Evolutionary conservation across 2,329 filamentous ascomycete species (phyloP).

Genomic region (Ceratocystis papillata): DNA sequence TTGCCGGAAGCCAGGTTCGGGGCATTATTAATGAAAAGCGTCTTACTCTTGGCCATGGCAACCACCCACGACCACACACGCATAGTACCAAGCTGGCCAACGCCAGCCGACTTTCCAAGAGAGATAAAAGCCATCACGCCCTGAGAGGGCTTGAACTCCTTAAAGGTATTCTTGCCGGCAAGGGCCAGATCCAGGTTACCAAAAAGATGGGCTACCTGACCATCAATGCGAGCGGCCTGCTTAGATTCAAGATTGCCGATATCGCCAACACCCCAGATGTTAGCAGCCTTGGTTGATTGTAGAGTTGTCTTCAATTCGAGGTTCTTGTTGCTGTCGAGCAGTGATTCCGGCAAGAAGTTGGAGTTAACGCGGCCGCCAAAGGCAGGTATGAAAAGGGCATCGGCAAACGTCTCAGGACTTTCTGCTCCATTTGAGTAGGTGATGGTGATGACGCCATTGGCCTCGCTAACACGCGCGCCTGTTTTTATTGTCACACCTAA

Average conservation of each 20-base stretch:
- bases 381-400: slow-evolving; percentile 39
- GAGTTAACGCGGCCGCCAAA: slow-evolving; percentile 39
- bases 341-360: slow-evolving; percentile 33
- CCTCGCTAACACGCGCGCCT: slow-evolving; percentile 33
- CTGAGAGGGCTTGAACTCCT: slow-evolving; percentile 29
- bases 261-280: slow-evolving; percentile 40
- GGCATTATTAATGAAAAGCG: slow-evolving; percentile 33
- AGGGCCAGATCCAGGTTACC: slow-evolving; percentile 31
- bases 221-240: slow-evolving; percentile 28
- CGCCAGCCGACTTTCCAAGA: slow-evolving; percentile 34
- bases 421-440: slow-evolving; percentile 19
- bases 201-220: slow-evolving; percentile 31
- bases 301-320: slow-evolving; percentile 34
- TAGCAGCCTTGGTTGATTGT: slow-evolving; percentile 29
- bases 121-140: slow-evolving; percentile 33
- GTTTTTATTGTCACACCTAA: slow-evolving; percentile 37
- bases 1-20: slow-evolving; percentile 31
- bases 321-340: slow-evolving; percentile 32
- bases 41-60: slow-evolving; percentile 34
- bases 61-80: slow-evolving; percentile 35
- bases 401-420: slow-evolving; percentile 29
- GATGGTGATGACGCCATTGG: slow-evolving; percentile 32
- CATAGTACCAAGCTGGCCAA: slow-evolving; percentile 33
- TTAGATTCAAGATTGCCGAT: slow-evolving; percentile 36
- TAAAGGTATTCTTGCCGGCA: slow-evolving; percentile 28